A percentile compares a stretch with the other conserved stretches of the same genome.
These are phyloP conservation scores for Bipolaris zeicola DNA, from an alignment of 2,329 filamentous ascomycete species.

Conservation along the genomic window DNA sequence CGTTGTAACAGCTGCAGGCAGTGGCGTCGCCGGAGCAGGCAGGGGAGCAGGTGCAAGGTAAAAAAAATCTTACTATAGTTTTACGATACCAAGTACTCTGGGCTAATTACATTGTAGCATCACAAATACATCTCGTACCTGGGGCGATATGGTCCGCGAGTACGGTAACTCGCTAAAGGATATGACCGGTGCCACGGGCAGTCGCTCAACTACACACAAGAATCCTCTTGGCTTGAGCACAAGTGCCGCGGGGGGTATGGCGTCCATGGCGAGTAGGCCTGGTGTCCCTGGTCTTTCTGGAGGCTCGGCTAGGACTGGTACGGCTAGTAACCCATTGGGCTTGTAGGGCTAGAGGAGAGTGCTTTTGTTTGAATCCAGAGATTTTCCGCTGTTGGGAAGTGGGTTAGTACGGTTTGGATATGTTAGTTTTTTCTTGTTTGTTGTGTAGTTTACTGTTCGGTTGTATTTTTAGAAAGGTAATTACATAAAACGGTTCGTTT, in stretches of 20 bases:
- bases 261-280: slow-evolving; percentile 30
- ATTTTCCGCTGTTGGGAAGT: background rate
- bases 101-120: slow-evolving; percentile 41
- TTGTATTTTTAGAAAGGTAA: too few relatives aligned
- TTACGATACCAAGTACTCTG: too few relatives aligned
- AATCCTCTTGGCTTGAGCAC: slow-evolving; percentile 55
- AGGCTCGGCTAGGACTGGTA: slow-evolving; percentile 37
- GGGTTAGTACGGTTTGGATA: too few relatives aligned
- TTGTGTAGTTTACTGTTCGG: too few relatives aligned
- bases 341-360: slow-evolving; percentile 27
- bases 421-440: too few relatives aligned
- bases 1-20: slow-evolving; percentile 52
- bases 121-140: slow-evolving; percentile 51
- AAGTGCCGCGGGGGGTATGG: slow-evolving; percentile 35
- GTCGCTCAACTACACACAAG: slow-evolving; percentile 51
- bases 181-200: slow-evolving; percentile 51
- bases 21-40: slow-evolving; percentile 50
- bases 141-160: slow-evolving; percentile 56
- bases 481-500: too few relatives aligned
- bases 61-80: background rate
- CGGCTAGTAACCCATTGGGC: slow-evolving; percentile 51
- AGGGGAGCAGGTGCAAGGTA: slow-evolving; percentile 19
- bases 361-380: background rate
- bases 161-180: slow-evolving; percentile 60
- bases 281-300: slow-evolving; percentile 17